Evolutionary conservation across 2,329 filamentous ascomycete species (phyloP).

Genomic region (Bipolaris zeicola): DNA sequence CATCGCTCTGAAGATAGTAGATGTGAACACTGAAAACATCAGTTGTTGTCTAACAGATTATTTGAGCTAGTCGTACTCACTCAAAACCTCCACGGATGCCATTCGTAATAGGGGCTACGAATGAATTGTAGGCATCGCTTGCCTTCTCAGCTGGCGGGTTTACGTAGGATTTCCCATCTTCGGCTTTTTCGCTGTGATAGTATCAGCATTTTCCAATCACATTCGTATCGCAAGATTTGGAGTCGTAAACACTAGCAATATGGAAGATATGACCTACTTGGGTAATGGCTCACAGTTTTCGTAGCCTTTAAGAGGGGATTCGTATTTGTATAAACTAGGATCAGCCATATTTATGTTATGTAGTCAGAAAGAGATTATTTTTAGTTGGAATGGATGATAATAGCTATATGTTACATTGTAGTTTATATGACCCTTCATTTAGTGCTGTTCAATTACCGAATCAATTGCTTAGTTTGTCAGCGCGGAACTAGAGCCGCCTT

Average conservation of each 20-base stretch:
- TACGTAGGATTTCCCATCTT: constrained; percentile 77
- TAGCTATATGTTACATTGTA: neutral
- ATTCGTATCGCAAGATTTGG: neutral
- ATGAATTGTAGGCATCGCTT: constrained; percentile 73
- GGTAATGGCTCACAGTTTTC: constrained; percentile 62
- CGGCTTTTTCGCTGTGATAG: constrained; percentile 59
- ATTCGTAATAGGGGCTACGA: constrained; percentile 70
- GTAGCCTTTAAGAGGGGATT: constrained; percentile 64
- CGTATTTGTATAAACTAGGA: constrained; percentile 55
- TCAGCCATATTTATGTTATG: constrained; percentile 45
- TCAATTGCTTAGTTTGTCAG: constrained; percentile 32
- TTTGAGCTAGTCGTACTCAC: constrained; percentile 14
- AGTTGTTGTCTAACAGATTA: neutral
- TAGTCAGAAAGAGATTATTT: neutral
- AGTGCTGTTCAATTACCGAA: neutral
- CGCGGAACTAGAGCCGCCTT: constrained; percentile 33
- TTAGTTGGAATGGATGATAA: neutral
- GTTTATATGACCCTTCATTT: neutral
- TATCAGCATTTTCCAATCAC: constrained; percentile 9
- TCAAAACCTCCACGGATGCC: constrained; percentile 76
- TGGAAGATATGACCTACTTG: constrained; percentile 36
- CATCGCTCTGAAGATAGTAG: constrained; percentile 72
- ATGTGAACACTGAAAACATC: constrained; percentile 66
- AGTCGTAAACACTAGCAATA: neutral
- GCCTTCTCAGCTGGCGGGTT: constrained; percentile 67